A percentile compares a stretch with the other conserved stretches of the same genome.
These are phyloP conservation scores for Mycena alexandri DNA, from an alignment of 768 basidiomycete genomes.

Conservation along the genomic window DNA sequence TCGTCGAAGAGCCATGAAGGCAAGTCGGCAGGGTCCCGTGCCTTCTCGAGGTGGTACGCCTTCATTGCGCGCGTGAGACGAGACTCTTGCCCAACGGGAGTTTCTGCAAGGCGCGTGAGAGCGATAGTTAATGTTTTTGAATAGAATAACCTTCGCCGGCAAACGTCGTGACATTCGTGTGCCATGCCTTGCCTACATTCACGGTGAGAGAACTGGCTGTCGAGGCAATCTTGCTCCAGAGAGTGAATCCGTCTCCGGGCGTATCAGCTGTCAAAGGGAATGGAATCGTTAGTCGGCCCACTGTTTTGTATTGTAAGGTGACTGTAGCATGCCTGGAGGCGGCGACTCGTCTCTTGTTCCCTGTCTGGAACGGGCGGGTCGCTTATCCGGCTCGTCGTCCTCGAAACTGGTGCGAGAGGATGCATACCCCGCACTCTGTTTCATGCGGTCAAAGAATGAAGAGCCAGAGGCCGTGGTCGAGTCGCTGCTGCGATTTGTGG, in stretches of 20 bases:
- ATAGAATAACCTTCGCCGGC: conserved; percentile 59
- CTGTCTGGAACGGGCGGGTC: conserved; percentile 21
- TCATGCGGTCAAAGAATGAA: conserved; percentile 55
- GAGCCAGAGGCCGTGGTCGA: conserved; percentile 41
- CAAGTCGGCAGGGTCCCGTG: conserved; percentile 66
- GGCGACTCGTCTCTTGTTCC: conserved; percentile 22
- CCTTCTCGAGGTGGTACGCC: conserved; percentile 74
- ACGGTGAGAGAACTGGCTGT: conserved; percentile 67
- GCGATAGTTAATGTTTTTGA: not conserved
- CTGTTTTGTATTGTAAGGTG: not conserved
- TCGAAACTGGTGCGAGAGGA: conserved; percentile 62
- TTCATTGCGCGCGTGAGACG: conserved; percentile 76
- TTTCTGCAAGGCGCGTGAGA: conserved; percentile 47
- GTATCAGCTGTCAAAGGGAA: conserved; percentile 26
- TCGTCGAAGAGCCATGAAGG: conserved; percentile 77
- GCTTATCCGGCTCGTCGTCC: conserved; percentile 46
- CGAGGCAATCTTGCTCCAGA: conserved; percentile 71
- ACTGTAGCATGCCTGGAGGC: conserved; percentile 23
- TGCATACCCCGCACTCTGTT: conserved; percentile 45
- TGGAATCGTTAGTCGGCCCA: conserved; percentile 12
- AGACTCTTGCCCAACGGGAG: conserved; percentile 68
- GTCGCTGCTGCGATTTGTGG: conserved; percentile 32
- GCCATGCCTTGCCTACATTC: conserved; percentile 71
- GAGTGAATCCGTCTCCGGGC: conserved; percentile 55
- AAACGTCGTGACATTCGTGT: conserved; percentile 54